Conservation (phyloP, 2,329 filamentous ascomycete genomes). For the Aspergillus cejpii region DNA sequence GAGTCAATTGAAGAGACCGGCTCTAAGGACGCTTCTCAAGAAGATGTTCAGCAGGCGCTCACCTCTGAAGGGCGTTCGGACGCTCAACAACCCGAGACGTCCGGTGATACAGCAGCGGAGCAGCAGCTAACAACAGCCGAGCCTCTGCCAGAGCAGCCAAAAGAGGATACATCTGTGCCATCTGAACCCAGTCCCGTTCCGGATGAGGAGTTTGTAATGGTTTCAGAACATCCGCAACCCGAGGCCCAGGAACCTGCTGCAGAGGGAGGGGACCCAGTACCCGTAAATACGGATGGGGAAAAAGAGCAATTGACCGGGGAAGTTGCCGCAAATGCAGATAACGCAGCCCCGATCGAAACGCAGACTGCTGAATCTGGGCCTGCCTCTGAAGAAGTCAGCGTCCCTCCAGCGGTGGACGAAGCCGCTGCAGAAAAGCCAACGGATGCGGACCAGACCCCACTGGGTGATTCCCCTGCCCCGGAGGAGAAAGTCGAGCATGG, state of each 20-base stretch:
- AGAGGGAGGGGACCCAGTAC: neutral
- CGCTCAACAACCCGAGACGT: neutral
- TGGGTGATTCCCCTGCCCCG: neutral
- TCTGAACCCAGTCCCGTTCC: neutral
- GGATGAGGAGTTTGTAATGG: neutral
- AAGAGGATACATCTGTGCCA: neutral
- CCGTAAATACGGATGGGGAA: neutral
- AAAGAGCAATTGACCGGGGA: neutral
- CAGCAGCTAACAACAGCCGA: neutral
- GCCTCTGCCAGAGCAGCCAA: neutral
- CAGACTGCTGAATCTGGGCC: neutral
- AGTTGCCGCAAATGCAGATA: neutral
- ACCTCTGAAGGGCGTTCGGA: neutral
- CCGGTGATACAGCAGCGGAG: neutral
- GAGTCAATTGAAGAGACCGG: neutral
- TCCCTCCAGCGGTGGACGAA: neutral
- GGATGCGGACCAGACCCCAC: neutral
- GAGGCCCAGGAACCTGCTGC: neutral
- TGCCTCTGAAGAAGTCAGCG: neutral
- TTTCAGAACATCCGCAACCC: neutral
- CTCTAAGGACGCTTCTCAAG: neutral
- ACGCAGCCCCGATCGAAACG: neutral
- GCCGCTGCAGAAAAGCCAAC: neutral
- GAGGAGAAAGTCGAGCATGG: neutral
- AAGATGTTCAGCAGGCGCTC: neutral